These are phyloP conservation scores for Fagus crenata DNA, from an alignment of 306 rosid genomes.

Conservation along the genomic window DNA sequence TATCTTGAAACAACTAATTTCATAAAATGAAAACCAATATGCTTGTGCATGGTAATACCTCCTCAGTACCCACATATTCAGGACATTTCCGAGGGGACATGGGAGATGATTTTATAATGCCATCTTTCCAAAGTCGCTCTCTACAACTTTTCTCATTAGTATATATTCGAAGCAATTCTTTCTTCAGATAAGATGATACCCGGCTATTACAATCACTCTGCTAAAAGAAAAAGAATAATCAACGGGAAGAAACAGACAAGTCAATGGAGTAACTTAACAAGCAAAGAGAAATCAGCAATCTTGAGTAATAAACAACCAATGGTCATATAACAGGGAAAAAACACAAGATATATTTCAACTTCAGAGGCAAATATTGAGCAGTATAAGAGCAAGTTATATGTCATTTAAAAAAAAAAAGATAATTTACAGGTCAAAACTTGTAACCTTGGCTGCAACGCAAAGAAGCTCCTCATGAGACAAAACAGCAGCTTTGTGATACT, in stretches of 20 bases:
- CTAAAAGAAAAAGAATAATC: conserved; percentile 42
- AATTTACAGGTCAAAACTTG: conserved; percentile 25
- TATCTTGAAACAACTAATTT: conserved; percentile 26
- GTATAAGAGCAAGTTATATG: not conserved
- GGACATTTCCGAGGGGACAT: conserved; percentile 72
- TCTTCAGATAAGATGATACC: conserved; percentile 70
- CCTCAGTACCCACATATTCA: conserved; percentile 83
- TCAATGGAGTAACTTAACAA: conserved; percentile 1
- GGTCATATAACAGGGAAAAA: not conserved
- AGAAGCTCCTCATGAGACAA: conserved; percentile 97
- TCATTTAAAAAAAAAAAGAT: not conserved
- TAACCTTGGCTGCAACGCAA: conserved; percentile 87
- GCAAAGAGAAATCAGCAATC: not conserved
- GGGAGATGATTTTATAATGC: conserved; percentile 66
- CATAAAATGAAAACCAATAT: conserved; percentile 8
- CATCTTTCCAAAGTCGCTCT: conserved; percentile 89
- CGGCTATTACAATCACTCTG: conserved; percentile 59
- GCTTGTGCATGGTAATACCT: conserved; percentile 41
- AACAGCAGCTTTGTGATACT: conserved; percentile 79
- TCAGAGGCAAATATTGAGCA: not conserved
- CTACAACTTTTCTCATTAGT: conserved; percentile 76
- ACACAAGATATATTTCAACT: not conserved
- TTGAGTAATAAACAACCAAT: not conserved
- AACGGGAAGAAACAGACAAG: conserved; percentile 17
- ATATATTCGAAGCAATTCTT: conserved; percentile 64